Evolutionary conservation across 495 filamentous ascomycete species (phyloP), one percentile per base, ranked within the genome.

Genomic region (Usnea hakonensis): DNA sequence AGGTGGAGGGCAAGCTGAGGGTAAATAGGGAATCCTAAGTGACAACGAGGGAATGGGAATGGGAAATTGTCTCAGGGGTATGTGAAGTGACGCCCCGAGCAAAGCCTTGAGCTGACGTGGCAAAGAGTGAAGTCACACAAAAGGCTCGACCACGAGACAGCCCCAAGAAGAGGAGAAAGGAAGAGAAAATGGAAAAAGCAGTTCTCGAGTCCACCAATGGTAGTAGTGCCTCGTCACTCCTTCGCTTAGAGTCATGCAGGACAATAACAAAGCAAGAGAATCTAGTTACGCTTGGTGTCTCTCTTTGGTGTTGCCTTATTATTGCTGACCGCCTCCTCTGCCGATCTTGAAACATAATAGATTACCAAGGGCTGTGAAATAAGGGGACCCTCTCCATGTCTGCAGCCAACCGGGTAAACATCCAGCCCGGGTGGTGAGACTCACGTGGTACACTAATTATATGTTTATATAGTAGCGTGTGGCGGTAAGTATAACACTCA

Each of bases 371-470:
- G 6, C 1, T 52, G 48, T 28, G 23, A 11, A 28, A 48, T 13
- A 33, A 33, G 48, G 32, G 32, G 26, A 16, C 17, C 3, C 1
- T 14, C 28, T 52, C 28, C 26, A 28, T 9, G 14, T 7, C 3
- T 52, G 48, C 48, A 52, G 16, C 48, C 28, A 52, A 52, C 48
- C 48, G 28, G 48, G 17, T 50, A 32, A 52, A 52, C 32, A 52
- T 28, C 30, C 48, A 30, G 48, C 48, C 28, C 28, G 26, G 23
- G 14, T 30, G 8, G 1, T 2, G 26, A 52, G 1, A 52, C 4
- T 52, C 48, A 28, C 13, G 48, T 8, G 14, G 26, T 19, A 52
- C 5, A 19, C 5, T 32, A 9, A 19, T 17, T 52, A 32, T 52
- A 6, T 52, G 17, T 52, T 19, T 52, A 52, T 32, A 30, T 3